Base-by-base conservation (phyloP, 2,329 filamentous ascomycete species). In the Xylariaceae sp. region DNA sequence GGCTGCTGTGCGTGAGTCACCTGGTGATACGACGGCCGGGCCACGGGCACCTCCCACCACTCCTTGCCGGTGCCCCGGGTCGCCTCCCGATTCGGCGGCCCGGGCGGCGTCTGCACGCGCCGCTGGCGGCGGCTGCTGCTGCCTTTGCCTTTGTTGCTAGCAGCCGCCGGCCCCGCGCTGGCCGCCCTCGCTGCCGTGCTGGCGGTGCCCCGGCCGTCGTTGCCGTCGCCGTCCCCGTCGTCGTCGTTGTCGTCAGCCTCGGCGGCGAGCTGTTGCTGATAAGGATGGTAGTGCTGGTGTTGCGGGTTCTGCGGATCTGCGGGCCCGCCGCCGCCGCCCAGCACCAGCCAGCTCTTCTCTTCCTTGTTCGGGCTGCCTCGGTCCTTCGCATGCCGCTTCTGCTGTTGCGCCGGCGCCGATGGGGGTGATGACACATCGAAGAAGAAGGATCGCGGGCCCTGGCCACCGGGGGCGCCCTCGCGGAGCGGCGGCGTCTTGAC, bases 401-500 rank as follows among this genome's bases (percentile, higher is more conserved):
- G 25, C 19, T 33, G 19, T 12, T 23, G n/a, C 7, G 8, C 13
- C 15, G 29, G 3, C 10, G 5, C n/a, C 16, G 27, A 6, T 12
- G n/a, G 27, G 12, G 27, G 27, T 5, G 21, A 23, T 8, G 21
- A 23, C 21, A 64, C 56, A 15, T 65, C 54, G 11, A 60, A 60
- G 43, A 70, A 70, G 44, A 69, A 66, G 4, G 55, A 58, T 5
- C 63, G 60, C 3, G 58, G 54, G 21, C 43, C 57, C 5, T 58
- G 56, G 29, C 58, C 59, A 5, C 21, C 5, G 11, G 52, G 50
- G 7, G 56, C 58, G 25, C 55, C 52, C 38, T 66, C 60, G 14
- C 57, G 56, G 14, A 67, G 44, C 0, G 65, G 65, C 1, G 68
- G 68, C 3, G 68, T 71, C 31, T 58, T 60, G 10, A 72, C 50